Evolutionary conservation across 371 early-diverging fungal genomes (phyloP).

Genomic region (Mucor saturninus): DNA sequence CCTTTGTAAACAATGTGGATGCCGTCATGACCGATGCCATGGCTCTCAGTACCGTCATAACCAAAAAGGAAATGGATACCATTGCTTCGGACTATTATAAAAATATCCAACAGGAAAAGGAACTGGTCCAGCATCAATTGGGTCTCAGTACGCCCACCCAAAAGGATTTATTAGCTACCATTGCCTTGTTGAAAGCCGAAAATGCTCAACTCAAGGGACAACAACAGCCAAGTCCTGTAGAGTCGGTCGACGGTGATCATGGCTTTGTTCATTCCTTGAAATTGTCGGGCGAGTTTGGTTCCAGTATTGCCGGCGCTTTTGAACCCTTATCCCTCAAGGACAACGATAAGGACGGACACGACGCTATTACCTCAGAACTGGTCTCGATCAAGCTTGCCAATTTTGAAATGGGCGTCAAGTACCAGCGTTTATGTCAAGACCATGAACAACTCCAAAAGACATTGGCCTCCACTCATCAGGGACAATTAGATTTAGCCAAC

Average conservation of each 20-base stretch:
- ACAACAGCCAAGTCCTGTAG: constrained; percentile 24
- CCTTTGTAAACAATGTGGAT: constrained; percentile 66
- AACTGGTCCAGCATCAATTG: constrained; percentile 55
- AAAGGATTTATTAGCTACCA: constrained; percentile 59
- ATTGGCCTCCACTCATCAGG: constrained; percentile 30
- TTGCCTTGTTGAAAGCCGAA: constrained; percentile 61
- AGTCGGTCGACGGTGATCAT: constrained; percentile 23
- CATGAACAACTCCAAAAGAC: constrained; percentile 35
- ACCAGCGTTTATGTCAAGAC: constrained; percentile 45
- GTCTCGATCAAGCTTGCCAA: constrained; percentile 41
- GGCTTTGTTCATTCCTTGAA: constrained; percentile 45
- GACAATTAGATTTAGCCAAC: constrained; percentile 29
- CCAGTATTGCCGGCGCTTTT: constrained; percentile 45
- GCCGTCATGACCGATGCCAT: constrained; percentile 80
- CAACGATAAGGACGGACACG: not conserved
- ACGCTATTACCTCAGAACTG: constrained; percentile 38
- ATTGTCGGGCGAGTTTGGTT: constrained; percentile 49
- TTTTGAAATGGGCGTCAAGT: constrained; percentile 50
- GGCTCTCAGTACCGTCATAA: constrained; percentile 68
- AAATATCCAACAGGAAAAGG: constrained; percentile 63
- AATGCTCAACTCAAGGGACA: constrained; percentile 32
- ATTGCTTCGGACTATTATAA: constrained; percentile 69
- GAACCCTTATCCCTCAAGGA: constrained; percentile 6
- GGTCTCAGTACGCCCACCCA: not conserved
- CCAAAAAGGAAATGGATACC: constrained; percentile 71